These are phyloP conservation scores for Oryza longistaminata DNA, from an alignment of 176 grass and related monocot species.

Conservation along the genomic window DNA sequence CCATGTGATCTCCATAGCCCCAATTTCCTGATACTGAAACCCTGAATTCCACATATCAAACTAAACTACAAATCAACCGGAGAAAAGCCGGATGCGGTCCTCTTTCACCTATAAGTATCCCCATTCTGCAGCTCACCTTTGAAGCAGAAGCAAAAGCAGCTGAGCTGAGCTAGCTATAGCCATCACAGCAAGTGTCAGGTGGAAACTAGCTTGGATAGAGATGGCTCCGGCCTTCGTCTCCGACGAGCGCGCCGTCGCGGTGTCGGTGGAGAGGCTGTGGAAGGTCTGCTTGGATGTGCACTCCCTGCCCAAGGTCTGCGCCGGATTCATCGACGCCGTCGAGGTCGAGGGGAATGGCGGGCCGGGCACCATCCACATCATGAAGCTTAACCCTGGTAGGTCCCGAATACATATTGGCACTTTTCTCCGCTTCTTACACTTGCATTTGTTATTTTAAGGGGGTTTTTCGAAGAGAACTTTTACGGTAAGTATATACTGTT, in stretches of 20 bases:
- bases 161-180: neutral
- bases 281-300: neutral
- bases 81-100: neutral
- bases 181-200: neutral
- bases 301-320: neutral
- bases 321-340: slow-evolving; percentile 3
- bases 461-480: too few relatives aligned
- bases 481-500: too few relatives aligned
- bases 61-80: too few relatives aligned
- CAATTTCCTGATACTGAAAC: too few relatives aligned
- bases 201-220: neutral
- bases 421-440: too few relatives aligned
- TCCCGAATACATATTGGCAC: too few relatives aligned
- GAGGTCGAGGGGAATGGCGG: slow-evolving; percentile 26
- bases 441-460: too few relatives aligned
- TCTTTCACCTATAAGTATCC: neutral
- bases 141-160: neutral
- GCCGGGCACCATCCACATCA: neutral
- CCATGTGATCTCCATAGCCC: neutral
- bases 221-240: slow-evolving; percentile 14
- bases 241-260: neutral
- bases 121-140: neutral
- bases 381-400: slow-evolving; percentile 18
- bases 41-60: neutral
- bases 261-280: slow-evolving; percentile 11